Base-by-base conservation (phyloP, 1,284 basidiomycete genomes). In the Meira nashicola region DNA sequence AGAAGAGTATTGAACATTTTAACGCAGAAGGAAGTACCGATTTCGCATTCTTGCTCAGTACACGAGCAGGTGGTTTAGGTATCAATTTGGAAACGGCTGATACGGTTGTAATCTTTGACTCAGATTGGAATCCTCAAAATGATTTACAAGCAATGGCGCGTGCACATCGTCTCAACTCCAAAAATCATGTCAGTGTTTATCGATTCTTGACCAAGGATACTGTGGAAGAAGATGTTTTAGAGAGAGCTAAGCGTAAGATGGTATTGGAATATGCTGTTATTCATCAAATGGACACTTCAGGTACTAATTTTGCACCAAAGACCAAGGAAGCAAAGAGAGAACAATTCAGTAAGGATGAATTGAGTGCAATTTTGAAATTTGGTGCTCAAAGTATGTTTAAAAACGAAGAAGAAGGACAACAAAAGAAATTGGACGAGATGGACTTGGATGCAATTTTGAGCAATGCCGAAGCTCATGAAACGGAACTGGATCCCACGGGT, bases 341-440 rank as follows among this genome's bases (percentile, higher is more conserved):
- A 68, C 89, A 93, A 78, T 84, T 96, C 71, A 95, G 90, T 80
- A 96, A 94, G 81, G 95, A 98, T 70, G 95, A 99, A 79, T 84
- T 99, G 40, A 90, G 90, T 39, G 92, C 93, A n/a, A 96, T 98
- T 60, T 85, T 99, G 79, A 98, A 98, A 81, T 98, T 96, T 79
- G 95, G 95, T 57, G 95, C 95, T 9, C 92, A 93, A 80, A 96
- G 90, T 81, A 93, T 99, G 90, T 97, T 97, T 82, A 94, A 97
- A 83, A 92, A 92, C 78, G 92, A 96, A 80, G 73, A 75, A 55
- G 84, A 83, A 55, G 87, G 89, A 63, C 92, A 95, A 80, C 92
- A 87, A 80, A 86, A 93, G 81, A 97, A 98, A 81, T 87, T 99
- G 47, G 94, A 96, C 76, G 92, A 97, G 78, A 93, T 99, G 91